phyloP scores from a whole-genome alignment of 805 yeast species.

The Clavispora carvajalis region DNA sequence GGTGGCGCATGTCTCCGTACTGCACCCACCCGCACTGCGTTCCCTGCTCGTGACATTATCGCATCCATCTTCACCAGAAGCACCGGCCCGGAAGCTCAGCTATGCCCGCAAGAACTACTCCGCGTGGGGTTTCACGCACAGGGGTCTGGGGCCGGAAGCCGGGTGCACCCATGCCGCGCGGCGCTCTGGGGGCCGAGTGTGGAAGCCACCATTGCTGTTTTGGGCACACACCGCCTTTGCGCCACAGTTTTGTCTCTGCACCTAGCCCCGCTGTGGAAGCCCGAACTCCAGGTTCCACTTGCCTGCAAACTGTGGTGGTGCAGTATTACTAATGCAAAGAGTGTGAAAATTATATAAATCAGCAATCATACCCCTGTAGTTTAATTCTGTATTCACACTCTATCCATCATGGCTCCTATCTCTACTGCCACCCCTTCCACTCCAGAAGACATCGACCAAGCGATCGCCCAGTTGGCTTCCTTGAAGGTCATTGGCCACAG shows the following conservation, averaged over 20 bases:
- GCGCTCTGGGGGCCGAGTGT: too few relatives aligned
- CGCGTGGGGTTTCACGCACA: too few relatives aligned
- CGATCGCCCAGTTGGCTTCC: slow-evolving; percentile 9
- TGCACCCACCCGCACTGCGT: too few relatives aligned
- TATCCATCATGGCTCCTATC: neutral
- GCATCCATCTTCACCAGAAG: too few relatives aligned
- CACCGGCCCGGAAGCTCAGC: too few relatives aligned
- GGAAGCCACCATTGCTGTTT: too few relatives aligned
- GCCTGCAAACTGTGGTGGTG: neutral
- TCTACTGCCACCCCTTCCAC: neutral
- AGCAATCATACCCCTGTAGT: neutral
- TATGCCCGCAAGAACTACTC: too few relatives aligned
- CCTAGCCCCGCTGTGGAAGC: neutral
- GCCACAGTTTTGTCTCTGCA: neutral
- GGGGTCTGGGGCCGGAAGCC: too few relatives aligned
- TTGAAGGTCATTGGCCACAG: slow-evolving; percentile 10
- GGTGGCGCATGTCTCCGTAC: too few relatives aligned
- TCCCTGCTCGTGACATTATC: too few relatives aligned
- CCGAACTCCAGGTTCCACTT: neutral
- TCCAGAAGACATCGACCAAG: neutral
- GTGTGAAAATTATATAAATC: too few relatives aligned
- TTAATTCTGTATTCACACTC: neutral
- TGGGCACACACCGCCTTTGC: neutral
- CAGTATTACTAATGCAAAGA: neutral
- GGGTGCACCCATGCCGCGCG: too few relatives aligned